These are phyloP conservation scores for Hypoxylon sp. DNA, from an alignment of 2,329 filamentous ascomycete species.

Conservation along the genomic window DNA sequence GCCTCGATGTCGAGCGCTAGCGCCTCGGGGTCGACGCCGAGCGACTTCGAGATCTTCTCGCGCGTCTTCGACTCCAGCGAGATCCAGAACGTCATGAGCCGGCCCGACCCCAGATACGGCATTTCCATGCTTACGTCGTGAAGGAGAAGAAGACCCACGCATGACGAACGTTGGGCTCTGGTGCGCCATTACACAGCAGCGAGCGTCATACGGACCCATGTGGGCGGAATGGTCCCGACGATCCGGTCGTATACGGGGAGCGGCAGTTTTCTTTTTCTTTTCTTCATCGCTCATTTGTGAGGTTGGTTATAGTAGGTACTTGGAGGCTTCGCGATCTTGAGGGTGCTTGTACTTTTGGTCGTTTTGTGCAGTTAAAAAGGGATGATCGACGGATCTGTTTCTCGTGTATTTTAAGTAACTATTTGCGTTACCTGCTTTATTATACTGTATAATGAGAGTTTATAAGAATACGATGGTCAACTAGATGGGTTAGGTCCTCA, in stretches of 20 bases:
- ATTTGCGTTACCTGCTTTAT: conserved; percentile 1
- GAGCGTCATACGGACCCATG: conserved; percentile 44
- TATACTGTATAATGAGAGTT: not conserved
- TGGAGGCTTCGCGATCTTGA: not conserved
- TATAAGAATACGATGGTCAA: not conserved
- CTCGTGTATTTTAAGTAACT: conserved; percentile 11
- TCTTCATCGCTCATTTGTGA: conserved; percentile 8
- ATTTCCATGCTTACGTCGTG: conserved; percentile 66
- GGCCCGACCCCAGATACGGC: conserved; percentile 69
- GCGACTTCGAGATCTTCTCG: conserved; percentile 69
- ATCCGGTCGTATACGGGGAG: conserved; percentile 29
- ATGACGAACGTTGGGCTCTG: conserved; percentile 35
- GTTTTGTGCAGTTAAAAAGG: not conserved
- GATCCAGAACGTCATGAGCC: conserved; percentile 65
- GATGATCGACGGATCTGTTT: conserved; percentile 2
- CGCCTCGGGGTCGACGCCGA: conserved; percentile 47
- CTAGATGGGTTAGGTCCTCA: not conserved
- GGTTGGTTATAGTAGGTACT: conserved; percentile 2
- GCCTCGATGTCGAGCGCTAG: conserved; percentile 51
- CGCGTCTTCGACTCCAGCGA: conserved; percentile 66
- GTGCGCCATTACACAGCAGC: conserved; percentile 52
- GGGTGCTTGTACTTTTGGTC: not conserved
- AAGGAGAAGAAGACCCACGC: not conserved
- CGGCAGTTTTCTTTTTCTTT: conserved; percentile 8
- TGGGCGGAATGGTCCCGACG: conserved; percentile 46